These are phyloP conservation scores for Lactarius evosmus DNA, from an alignment of 768 basidiomycete genomes.

Conservation along the genomic window DNA sequence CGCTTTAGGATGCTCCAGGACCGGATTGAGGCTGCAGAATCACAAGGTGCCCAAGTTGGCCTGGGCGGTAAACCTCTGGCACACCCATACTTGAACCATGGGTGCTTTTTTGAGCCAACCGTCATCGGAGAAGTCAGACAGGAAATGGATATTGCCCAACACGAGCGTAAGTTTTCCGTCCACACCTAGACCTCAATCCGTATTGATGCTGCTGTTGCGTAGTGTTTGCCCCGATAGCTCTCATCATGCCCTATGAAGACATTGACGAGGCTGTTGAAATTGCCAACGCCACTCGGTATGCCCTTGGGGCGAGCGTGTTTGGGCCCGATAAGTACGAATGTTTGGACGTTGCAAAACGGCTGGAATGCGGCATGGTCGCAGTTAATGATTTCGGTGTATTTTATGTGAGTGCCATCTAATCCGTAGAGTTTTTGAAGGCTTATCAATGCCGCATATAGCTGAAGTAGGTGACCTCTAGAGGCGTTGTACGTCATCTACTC, in stretches of 20 bases:
- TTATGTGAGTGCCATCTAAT: slow-evolving; percentile 53
- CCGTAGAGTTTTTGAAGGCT: slow-evolving; percentile 16
- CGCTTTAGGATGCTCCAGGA: slow-evolving; percentile 52
- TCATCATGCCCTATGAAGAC: slow-evolving; percentile 79
- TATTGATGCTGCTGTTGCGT: slow-evolving; percentile 11
- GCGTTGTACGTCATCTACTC: slow-evolving; percentile 12
- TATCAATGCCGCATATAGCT: slow-evolving; percentile 43
- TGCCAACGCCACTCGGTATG: slow-evolving; percentile 85
- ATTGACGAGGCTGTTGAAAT: slow-evolving; percentile 84
- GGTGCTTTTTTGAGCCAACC: slow-evolving; percentile 84
- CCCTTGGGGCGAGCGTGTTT: slow-evolving; percentile 92
- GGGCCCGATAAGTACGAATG: slow-evolving; percentile 81
- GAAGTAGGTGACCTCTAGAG: slow-evolving; percentile 49
- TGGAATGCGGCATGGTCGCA: slow-evolving; percentile 97
- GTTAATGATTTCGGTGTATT: slow-evolving; percentile 92
- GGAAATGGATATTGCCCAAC: slow-evolving; percentile 71
- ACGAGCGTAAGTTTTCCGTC: slow-evolving; percentile 61
- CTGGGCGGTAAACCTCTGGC: slow-evolving; percentile 62
- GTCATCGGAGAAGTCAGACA: slow-evolving; percentile 75
- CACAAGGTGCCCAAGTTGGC: slow-evolving; percentile 59
- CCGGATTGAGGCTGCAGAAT: slow-evolving; percentile 62
- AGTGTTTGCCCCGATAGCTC: slow-evolving; percentile 94
- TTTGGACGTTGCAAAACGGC: slow-evolving; percentile 68
- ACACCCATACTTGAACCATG: slow-evolving; percentile 67
- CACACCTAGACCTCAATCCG: neutral